Evolutionary conservation across 495 filamentous ascomycete genomes (phyloP), one percentile per base, ranked within the genome.

Genomic region (Peziza echinospora): DNA sequence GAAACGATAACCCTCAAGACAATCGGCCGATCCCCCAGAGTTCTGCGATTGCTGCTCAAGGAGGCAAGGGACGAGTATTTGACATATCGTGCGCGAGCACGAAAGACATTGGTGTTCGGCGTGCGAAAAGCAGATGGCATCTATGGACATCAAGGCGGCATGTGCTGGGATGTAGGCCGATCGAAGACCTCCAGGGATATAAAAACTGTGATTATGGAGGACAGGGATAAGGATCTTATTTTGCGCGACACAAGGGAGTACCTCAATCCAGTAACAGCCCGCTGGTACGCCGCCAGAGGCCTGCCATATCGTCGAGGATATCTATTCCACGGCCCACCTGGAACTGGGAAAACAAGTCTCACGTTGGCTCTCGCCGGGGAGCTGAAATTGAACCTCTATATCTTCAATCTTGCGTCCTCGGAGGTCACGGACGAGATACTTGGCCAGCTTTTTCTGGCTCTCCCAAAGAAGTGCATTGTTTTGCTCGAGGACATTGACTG

Each of bases 231-330:
- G 64, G 59, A 76, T 25, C 70, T 66, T 1, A 70, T 94, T 17
- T 65, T 93, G 30, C 65, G 71, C 26, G 89, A 96, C 56, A 79
- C 93, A 53, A 79, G 82, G 52, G 84, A 93, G 51, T 96, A 92
- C 57, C 70, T 94, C 24, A 75, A 83, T 51, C 84, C 83, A 0
- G 61, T 69, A 2, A 89, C 80, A 2, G 65, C 74, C 9, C 62
- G 75, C 5, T 93, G 84, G 84, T 93, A 93, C 54, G 70, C 76
- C 3, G 75, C 78, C 54, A 71, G 75, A 24, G 75, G 74, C 21
- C 72, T 80, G 50, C 76, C 76, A 0, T 83, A 81, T 53, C 67
- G 75, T 2, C 62, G 75, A 45, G 76, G 74, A 3, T 75, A 74
- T 49, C 60, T 80, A 0, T 68, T 82, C 26, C 68, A 80, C 49